A percentile compares a stretch with the other conserved stretches of the same genome.
These are phyloP conservation scores for Isochrysis galbana DNA, from an alignment of 78 protist species.

Conservation along the genomic window DNA sequence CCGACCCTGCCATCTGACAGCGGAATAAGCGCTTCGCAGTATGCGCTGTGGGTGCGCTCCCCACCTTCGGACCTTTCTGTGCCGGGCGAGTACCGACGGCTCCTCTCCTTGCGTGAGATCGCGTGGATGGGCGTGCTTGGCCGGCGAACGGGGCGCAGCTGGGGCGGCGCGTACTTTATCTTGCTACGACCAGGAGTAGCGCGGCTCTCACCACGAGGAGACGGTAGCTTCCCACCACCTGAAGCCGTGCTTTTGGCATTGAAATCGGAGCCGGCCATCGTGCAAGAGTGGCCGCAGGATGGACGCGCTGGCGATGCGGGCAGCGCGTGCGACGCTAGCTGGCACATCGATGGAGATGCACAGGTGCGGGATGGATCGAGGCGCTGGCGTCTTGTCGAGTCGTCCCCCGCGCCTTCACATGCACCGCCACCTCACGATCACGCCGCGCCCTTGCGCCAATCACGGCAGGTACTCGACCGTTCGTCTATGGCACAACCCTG, in stretches of 20 bases:
- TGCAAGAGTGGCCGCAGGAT: too few relatives aligned
- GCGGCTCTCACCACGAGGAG: background rate
- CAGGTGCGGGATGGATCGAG: background rate
- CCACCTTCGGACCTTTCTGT: background rate
- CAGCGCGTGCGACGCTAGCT: too few relatives aligned
- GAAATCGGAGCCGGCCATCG: too few relatives aligned
- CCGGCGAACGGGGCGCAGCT: background rate
- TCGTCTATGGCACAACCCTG: background rate
- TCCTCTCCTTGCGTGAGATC: background rate
- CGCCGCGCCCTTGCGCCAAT: background rate
- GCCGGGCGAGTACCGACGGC: background rate
- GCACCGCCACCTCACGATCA: background rate
- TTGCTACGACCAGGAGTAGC: background rate
- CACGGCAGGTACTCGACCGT: background rate
- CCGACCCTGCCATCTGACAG: background rate
- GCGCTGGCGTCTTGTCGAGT: background rate
- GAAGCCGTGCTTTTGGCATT: too few relatives aligned
- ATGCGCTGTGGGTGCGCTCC: background rate
- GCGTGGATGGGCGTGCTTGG: background rate
- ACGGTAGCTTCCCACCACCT: background rate
- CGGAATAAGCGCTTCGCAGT: too few relatives aligned
- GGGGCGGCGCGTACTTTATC: background rate
- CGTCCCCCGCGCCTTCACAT: background rate
- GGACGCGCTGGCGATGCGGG: too few relatives aligned
- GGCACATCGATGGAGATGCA: too few relatives aligned